Evolutionary conservation across 2,329 filamentous ascomycete genomes (phyloP), one percentile per base, ranked within the genome.

Genomic region (Cladophialophora immunda): DNA sequence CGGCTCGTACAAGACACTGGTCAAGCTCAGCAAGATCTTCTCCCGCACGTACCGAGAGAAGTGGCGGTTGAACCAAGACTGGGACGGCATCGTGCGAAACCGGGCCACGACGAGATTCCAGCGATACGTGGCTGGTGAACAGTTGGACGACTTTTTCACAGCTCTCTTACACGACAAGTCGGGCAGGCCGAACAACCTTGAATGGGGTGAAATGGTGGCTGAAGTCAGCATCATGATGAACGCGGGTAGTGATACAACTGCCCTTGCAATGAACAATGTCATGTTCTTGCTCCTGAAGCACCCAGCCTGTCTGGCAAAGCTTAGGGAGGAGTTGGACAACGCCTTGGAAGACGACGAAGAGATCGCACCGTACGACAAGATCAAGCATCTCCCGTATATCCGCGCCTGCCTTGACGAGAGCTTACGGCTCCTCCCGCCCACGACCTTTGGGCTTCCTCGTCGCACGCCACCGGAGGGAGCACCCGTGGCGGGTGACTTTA

Each of bases 331-430:
- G 70, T 50, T 86, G 53, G 82, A 83, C 66, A 70, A 77, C 2
- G 79, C 81, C 19, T 72, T 85, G 9, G 41, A 34, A 1, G 79
- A 81, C 0, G 71, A 76, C 0, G 77, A 80, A 3, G 83, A 85
- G 25, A 72, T 78, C 5, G 75, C 85, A 0, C 76, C 82, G 0
- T 85, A 84, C 67, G 82, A 84, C 47, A 84, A 83, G 63, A 78
- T 85, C 59, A 81, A 74, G 74, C 64, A 76, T 64, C 83, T 94
- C 2, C 86, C 87, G 0, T 94, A 93, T 75, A 85, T 94, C 5
- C 90, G 93, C 72, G 91, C 91, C 2, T 89, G 88, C 62, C 84
- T 94, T 70, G 91, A 93, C 73, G 92, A 95, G 76, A 86, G 89
- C 5, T 91, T 94, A 80, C 87, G 91, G 8, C 75, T 92, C 70